Conservation (phyloP, 768 basidiomycete genomes). For the Boletales sp. region DNA sequence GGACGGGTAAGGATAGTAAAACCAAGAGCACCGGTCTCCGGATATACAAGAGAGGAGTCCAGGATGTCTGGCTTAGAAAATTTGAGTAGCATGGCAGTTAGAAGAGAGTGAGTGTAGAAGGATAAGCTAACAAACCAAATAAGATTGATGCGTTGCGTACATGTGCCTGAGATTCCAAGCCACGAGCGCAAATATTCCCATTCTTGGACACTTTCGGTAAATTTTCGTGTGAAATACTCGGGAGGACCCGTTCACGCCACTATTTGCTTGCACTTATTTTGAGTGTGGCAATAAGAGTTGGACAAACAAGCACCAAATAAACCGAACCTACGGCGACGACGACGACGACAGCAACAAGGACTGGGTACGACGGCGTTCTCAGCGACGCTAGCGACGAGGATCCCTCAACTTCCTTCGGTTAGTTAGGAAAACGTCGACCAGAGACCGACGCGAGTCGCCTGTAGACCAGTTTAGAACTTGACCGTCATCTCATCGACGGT, state of each 20-base stretch:
- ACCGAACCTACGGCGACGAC: slow-evolving; percentile 23
- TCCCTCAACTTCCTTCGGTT: not conserved
- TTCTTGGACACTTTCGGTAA: not conserved
- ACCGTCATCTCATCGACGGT: slow-evolving; percentile 14
- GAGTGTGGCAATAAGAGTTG: slow-evolving; percentile 22
- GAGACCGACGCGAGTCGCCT: slow-evolving; percentile 9
- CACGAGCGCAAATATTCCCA: not conserved
- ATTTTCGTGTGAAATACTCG: slow-evolving; percentile 3
- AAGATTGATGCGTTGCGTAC: not conserved
- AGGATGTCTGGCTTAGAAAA: slow-evolving; percentile 58
- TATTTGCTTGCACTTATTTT: slow-evolving; percentile 26
- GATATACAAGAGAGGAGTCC: slow-evolving; percentile 51
- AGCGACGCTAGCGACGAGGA: slow-evolving; percentile 19
- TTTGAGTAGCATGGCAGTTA: slow-evolving; percentile 48
- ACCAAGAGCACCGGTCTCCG: slow-evolving; percentile 45
- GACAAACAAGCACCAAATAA: slow-evolving; percentile 31
- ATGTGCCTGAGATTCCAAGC: not conserved
- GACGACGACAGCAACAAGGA: not conserved
- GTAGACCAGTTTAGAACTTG: slow-evolving; percentile 9
- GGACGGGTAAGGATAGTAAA: slow-evolving; percentile 48
- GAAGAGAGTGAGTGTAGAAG: not conserved
- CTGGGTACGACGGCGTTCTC: slow-evolving; percentile 16
- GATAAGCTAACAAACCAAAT: not conserved
- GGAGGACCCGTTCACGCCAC: slow-evolving; percentile 15
- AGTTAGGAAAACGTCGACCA: slow-evolving; percentile 1